Base-by-base conservation (phyloP, 805 yeast species). In the Yamadazyma sp. region DNA sequence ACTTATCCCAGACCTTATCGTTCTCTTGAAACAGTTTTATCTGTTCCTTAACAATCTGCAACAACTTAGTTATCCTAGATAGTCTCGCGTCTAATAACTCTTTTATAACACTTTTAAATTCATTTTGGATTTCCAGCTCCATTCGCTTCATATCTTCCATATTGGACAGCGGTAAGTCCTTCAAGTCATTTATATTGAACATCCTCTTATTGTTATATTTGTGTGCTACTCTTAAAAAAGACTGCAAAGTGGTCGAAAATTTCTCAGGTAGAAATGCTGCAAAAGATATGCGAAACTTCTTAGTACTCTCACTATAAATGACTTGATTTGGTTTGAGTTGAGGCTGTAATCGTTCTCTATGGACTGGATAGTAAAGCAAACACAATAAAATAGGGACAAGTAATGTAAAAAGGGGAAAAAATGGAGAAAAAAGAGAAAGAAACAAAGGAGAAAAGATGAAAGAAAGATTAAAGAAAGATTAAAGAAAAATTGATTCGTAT, bases 1-100 rank as follows among this genome's bases (percentile, higher is more conserved):
- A 50, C 31, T 55, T 53, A 4, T 18, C 23, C 45, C 48, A 44
- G 2, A 12, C 24, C 21, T 30, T 40, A 19, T 38, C 42, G 20
- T 35, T 33, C 7, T 37, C 37, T 21, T 35, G 32, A n/a, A 30
- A 33, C 29, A 20, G 27, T 21, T 38, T 26, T 5, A 40, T 33
- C n/a, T 38, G 39, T 11, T 14, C 15, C 12, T 30, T 33, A 7
- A 44, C 4, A n/a, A 11, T 35, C 2, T 16, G 26, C 9, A 42
- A n/a, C n/a, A 44, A 10, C 12, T 32, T 22, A 17, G 42, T 21
- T 4, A 39, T 38, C 33, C 48, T 31, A 1, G 40, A 23, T 11
- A 44, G 23, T 11, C 48, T n/a, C 6, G 37, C 31, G 7, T 26
- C 30, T 15, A 44, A 34, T 22, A 29, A 44, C 5, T 26, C 15